These are phyloP conservation scores for Kokia cookei DNA, from an alignment of 441 rosid genomes.

Conservation along the genomic window DNA sequence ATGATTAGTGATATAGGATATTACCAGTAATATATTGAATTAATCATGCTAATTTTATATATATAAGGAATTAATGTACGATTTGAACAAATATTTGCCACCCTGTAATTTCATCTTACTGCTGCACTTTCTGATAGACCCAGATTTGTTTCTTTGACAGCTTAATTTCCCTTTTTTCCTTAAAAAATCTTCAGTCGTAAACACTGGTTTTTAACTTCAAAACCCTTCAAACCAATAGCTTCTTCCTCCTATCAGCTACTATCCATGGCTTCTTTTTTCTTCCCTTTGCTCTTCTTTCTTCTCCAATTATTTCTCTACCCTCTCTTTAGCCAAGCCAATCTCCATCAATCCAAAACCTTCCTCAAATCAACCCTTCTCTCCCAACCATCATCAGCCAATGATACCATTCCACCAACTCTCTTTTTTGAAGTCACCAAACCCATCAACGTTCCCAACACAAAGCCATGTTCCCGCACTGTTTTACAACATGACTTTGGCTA, in stretches of 20 bases:
- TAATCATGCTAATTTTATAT: background rate
- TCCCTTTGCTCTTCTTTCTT: conserved; percentile 24
- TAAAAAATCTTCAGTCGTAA: background rate
- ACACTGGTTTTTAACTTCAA: background rate
- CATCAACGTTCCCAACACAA: conserved; percentile 35
- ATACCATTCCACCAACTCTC: conserved; percentile 32
- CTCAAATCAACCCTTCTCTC: conserved; percentile 22
- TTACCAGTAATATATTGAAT: background rate
- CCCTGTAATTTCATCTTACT: background rate
- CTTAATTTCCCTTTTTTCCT: background rate
- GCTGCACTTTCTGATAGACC: background rate
- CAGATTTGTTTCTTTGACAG: background rate
- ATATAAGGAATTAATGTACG: background rate
- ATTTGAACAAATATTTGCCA: background rate
- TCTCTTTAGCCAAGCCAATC: conserved; percentile 18
- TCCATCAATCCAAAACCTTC: conserved; percentile 18
- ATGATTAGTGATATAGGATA: background rate
- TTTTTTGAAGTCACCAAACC: conserved; percentile 84
- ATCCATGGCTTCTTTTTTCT: conserved; percentile 29
- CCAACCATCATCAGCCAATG: conserved; percentile 14
- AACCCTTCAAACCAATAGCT: background rate
- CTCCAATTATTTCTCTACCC: conserved; percentile 19
- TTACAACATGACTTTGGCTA: conserved; percentile 68
- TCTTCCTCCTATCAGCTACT: background rate
- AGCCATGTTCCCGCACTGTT: conserved; percentile 48